Conservation (phyloP, 2,329 filamentous ascomycete genomes). For the Fusarium nurragi region DNA sequence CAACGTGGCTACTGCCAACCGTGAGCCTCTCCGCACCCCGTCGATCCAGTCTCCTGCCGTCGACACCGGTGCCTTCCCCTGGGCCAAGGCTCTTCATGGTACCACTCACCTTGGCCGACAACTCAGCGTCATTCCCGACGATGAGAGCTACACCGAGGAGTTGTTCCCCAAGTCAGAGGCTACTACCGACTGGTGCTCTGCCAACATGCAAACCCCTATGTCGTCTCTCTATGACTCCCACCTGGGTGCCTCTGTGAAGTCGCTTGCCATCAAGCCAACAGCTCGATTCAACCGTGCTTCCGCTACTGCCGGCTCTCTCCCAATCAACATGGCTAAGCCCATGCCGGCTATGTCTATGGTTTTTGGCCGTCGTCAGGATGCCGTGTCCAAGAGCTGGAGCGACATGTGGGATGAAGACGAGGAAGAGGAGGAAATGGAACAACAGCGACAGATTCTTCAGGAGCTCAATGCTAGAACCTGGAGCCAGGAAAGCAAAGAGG, state of each 20-base stretch:
- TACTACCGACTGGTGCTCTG: constrained; percentile 80
- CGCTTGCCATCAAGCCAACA: constrained; percentile 65
- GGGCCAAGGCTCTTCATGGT: constrained; percentile 88
- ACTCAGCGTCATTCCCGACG: constrained; percentile 85
- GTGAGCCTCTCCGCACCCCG: constrained; percentile 93
- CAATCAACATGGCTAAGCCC: constrained; percentile 82
- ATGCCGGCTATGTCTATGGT: constrained; percentile 79
- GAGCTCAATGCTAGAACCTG: constrained; percentile 78
- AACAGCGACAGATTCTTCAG: constrained; percentile 63
- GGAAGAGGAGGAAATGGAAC: constrained; percentile 72
- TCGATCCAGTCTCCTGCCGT: constrained; percentile 89
- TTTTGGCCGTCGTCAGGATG: constrained; percentile 79
- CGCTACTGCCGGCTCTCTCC: constrained; percentile 73
- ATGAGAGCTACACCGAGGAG: constrained; percentile 83
- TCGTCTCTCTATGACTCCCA: constrained; percentile 87
- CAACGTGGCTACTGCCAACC: constrained; percentile 83
- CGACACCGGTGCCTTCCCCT: constrained; percentile 87
- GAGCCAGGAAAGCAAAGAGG: constrained; percentile 75
- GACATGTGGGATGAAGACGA: constrained; percentile 96
- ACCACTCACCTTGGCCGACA: constrained; percentile 80
- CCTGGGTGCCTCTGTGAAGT: constrained; percentile 82
- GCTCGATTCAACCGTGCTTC: constrained; percentile 57
- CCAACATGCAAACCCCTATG: constrained; percentile 78
- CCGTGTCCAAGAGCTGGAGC: constrained; percentile 98
- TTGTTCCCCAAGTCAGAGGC: constrained; percentile 82